phyloP scores from a whole-genome alignment of 805 yeast genomes.

The Candida hispaniensis region DNA sequence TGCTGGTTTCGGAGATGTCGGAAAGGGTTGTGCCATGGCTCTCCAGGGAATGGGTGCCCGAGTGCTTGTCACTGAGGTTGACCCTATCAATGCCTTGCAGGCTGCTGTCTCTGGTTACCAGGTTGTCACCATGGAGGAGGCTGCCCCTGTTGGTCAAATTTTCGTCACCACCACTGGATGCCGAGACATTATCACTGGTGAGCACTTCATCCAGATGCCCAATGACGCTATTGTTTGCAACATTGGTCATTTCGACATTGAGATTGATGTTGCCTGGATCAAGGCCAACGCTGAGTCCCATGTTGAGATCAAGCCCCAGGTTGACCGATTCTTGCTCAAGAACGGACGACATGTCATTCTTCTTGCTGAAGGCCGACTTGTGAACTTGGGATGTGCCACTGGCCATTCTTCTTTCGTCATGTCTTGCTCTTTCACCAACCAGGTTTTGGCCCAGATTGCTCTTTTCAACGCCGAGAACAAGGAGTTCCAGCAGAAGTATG shows the following conservation, averaged over 20 bases:
- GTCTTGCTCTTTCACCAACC: conserved; percentile 99
- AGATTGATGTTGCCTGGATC: conserved; percentile 98
- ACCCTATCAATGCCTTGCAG: conserved; percentile 98
- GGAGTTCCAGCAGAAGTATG: conserved; percentile 65
- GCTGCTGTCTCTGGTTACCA: conserved; percentile 99
- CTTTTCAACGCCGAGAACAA: conserved; percentile 80
- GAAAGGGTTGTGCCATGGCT: conserved; percentile 99
- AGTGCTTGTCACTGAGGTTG: conserved; percentile 93
- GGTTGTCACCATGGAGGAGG: conserved; percentile 91
- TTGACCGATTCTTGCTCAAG: conserved; percentile 87
- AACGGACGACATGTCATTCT: conserved; percentile 89
- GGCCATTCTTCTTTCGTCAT: conserved; percentile 98
- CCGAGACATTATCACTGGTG: conserved; percentile 90
- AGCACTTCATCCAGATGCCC: conserved; percentile 87
- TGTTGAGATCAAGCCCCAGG: conserved; percentile 98
- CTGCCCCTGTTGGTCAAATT: conserved; percentile 86
- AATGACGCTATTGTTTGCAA: conserved; percentile 99
- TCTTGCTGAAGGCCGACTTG: conserved; percentile 98
- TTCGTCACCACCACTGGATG: conserved; percentile 99
- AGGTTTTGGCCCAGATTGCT: conserved; percentile 97
- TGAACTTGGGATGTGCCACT: conserved; percentile 98
- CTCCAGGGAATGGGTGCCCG: conserved; percentile 98
- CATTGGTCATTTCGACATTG: conserved; percentile 99
- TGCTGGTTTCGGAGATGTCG: conserved; percentile 99
- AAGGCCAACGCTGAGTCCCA: conserved; percentile 87